Base-by-base conservation (phyloP, 163 green algal genomes). In the Chlamydomonas reinhardtii region DNA sequence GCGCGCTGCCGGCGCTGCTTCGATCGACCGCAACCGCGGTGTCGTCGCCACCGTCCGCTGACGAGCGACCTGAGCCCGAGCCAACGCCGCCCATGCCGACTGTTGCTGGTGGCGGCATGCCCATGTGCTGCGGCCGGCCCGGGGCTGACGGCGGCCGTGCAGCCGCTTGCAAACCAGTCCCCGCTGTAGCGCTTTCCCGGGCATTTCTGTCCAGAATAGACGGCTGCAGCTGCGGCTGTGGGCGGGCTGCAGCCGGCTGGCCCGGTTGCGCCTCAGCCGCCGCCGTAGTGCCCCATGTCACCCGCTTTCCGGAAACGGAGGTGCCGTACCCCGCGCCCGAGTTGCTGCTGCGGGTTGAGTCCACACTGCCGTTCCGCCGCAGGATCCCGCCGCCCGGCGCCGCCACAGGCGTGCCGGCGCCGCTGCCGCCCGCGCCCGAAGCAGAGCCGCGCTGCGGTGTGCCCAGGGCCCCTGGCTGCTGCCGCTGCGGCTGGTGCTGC, bases 191-290 rank as follows among this genome's bases (percentile, higher is more conserved):
- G 25, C 16, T 52, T 19, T 17, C 68, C 17, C 32, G 8, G 34
- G n/a, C 6, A 6, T 14, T 31, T 16, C 79, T 54, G 24, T 85
- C 79, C 52, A 85, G 73, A 32, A 85, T 85, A 24, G 79, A 85
- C 25, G 54, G 48, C 52, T 3, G 24, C 52, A 8, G 48, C 52
- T 29, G 25, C 25, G 6, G 32, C 31, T 29, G 25, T 14, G 6
- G 32, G 22, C 43, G 17, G 29, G 20, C 73, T 8, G 48, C 31
- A 16, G n/a, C 27, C 43, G 6, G 39, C 29, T 34, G 43, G 54
- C 14, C 39, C 39, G 19, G n/a, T 48, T 31, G 66, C 66, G 11
- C 35, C 31, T 16, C 29, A 43, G 6, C 31, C 19, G 31, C 31
- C 31, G 20, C 35, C 24, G 6, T 37, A 24, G 39, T 9, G 70